phyloP scores from a whole-genome alignment of 768 basidiomycete genomes.

The Daedaleopsis nitida region DNA sequence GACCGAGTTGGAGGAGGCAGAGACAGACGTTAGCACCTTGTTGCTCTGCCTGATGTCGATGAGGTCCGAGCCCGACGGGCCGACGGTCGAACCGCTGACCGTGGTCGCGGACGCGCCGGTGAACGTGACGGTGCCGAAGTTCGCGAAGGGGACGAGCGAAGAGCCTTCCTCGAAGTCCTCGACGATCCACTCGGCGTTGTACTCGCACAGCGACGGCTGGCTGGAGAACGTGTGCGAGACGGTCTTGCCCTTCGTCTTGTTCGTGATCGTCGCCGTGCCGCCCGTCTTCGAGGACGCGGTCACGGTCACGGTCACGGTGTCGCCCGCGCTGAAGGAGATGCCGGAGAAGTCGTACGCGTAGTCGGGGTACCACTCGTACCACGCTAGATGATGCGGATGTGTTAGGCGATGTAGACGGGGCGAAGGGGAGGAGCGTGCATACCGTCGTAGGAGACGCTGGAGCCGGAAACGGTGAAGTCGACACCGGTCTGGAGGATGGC shows the following conservation, averaged over 20 bases:
- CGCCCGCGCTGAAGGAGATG: slow-evolving; percentile 31
- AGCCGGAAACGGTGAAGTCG: slow-evolving; percentile 33
- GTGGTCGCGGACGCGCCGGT: slow-evolving; percentile 33
- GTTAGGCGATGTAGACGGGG: not conserved
- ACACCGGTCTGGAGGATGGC: slow-evolving; percentile 41
- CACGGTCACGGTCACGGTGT: slow-evolving; percentile 32
- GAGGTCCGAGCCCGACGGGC: slow-evolving; percentile 33
- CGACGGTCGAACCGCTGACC: slow-evolving; percentile 23
- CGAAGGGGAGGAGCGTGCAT: slow-evolving; percentile 2
- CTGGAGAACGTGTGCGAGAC: slow-evolving; percentile 35
- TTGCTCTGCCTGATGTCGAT: slow-evolving; percentile 39
- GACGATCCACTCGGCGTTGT: slow-evolving; percentile 42
- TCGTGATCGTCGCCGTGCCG: slow-evolving; percentile 32
- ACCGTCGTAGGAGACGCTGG: slow-evolving; percentile 33
- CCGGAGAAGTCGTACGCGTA: slow-evolving; percentile 36
- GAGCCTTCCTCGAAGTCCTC: slow-evolving; percentile 32
- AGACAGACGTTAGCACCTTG: slow-evolving; percentile 33
- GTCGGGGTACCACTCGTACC: slow-evolving; percentile 39
- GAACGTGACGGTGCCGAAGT: slow-evolving; percentile 42
- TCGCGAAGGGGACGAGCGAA: slow-evolving; percentile 36
- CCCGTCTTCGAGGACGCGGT: slow-evolving; percentile 28
- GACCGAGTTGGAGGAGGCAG: slow-evolving; percentile 23
- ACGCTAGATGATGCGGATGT: slow-evolving; percentile 18
- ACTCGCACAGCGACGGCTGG: slow-evolving; percentile 31
- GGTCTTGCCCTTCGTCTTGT: slow-evolving; percentile 29